Evolutionary conservation across 164 flowering plant species (phyloP), one percentile per base, ranked within the genome.

Genomic region (Hamamelis virginiana): DNA sequence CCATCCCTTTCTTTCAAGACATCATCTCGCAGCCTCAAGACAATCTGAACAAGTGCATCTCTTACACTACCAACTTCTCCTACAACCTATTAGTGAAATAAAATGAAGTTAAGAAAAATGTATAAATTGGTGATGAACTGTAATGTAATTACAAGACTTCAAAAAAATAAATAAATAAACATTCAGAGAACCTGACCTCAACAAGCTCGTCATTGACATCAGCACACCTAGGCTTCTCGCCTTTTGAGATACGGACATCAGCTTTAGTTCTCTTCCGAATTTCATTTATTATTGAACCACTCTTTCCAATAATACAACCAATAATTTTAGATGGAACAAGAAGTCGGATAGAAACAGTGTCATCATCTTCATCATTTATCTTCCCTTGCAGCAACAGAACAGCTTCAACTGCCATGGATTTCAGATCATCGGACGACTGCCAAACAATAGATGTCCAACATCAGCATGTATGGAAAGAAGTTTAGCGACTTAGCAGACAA

Each of bases 391-490:
- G 87, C 82, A 93, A 75, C 26, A 95, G 72, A 73, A 87, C 90
- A 77, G 97, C 97, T 84, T 95, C 99, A 74, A 92, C 94, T 10
- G 95, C 91, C 87, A 78, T 83, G 18, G 99, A 95, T 73, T 89
- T 91, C 68, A 83, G 26, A 82, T 95, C 99, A 75, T 91, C 91
- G 5, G 77, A 46, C 9, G 97, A 84, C 99, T 94, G 86, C 69
- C 5, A 51, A 64, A 65, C 44, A 48, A 26, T 48, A 15, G 41
- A 59, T 9, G 22, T 18, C 5, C 55, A 59, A 25, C 65, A 63
- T 21, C 55, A 72, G 23, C 16, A 38, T 22, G 18, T 4, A 58
- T 10, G 59, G 26, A 9, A 52, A 48, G 15, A 65, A 38, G 48
- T 5, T 2, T 33, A 33, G 41, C 41, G 41, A 6, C 6, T 2